phyloP scores from a whole-genome alignment of 106 monocot genomes.

The Dioscorea alata region DNA sequence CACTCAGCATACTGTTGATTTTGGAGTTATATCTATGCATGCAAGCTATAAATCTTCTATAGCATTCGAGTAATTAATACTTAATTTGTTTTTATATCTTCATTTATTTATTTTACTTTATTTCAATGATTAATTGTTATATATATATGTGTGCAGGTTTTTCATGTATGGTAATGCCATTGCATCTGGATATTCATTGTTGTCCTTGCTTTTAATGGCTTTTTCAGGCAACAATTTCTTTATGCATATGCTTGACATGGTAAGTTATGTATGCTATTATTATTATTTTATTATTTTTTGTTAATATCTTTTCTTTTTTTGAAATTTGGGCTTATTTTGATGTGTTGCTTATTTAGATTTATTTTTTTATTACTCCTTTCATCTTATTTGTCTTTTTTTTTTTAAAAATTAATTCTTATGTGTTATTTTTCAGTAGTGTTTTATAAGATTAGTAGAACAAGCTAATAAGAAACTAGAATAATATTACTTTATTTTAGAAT shows the following conservation, averaged over 20 bases:
- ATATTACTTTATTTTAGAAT: too few species aligned
- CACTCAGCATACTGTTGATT: not conserved
- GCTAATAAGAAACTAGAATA: too few species aligned
- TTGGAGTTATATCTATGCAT: not conserved
- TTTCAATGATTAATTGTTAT: not conserved
- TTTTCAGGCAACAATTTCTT: not conserved
- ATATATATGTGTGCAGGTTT: slow-evolving; percentile 1
- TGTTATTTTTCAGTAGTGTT: too few species aligned
- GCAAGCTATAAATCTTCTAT: slow-evolving; percentile 8
- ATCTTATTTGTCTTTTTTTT: too few species aligned
- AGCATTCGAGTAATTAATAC: not conserved
- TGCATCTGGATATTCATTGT: not conserved
- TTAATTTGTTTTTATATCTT: too few species aligned
- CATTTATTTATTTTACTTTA: too few species aligned
- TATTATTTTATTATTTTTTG: not conserved
- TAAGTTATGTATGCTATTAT: too few species aligned
- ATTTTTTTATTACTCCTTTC: too few species aligned
- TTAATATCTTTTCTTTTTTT: not conserved
- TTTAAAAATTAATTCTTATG: too few species aligned
- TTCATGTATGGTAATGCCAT: not conserved
- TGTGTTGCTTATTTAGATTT: too few species aligned
- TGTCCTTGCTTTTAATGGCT: not conserved
- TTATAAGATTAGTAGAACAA: too few species aligned
- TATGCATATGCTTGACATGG: slow-evolving; percentile 6
- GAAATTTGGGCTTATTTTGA: not conserved